Evolutionary conservation across 1,139 yeast species (phyloP), one percentile per base, ranked within the genome.

Genomic region (Lodderomyces beijingensis): DNA sequence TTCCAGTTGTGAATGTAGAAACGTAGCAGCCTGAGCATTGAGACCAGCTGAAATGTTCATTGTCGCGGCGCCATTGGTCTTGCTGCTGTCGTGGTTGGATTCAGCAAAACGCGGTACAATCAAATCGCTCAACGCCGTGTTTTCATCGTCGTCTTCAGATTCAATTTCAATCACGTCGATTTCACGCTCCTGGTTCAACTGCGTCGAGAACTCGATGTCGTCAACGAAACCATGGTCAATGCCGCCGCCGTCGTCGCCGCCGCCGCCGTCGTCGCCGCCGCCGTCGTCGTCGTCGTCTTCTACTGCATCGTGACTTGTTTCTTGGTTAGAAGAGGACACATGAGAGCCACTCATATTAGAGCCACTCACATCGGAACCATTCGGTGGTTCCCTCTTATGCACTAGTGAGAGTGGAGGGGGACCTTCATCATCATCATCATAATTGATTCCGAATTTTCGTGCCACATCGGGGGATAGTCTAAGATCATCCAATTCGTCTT

Each of bases 131-230:
- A 19, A 17, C 4, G 24, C 27, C 7, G 27, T 21, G 15, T 24
- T 19, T 21, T 33, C 32, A 12, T 30, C 38, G 29, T 39, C 41
- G 13, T 41, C 47, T 14, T 49, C 60, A 10, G 57, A 63, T 13
- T 55, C 65, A 14, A 62, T 44, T 37, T 61, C 68, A 15, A 62
- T 60, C 1, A 57, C 47, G 21, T 47, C 55, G 5, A 64, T 40
- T 39, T 68, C 74, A 26, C 74, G 46, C 38, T 66, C 73, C 30
- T 65, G 65, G 36, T 67, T 66, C 27, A 66, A 49, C 37, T 66
- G 74, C 0, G 71, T 62, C 9, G 65, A 55, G 35, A 59, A 57
- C 40, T 62, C 42, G 19, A 47, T 64, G 15, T 47, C 62, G 3
- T 53, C 53, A 3, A 47, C 61, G 11, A 53, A 62, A 12, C 47